Percentiles rank a stretch among this genome's conserved stretches.
phyloP scores from a whole-genome alignment of 768 basidiomycete genomes.

The Rhizopogon vinicolor region DNA sequence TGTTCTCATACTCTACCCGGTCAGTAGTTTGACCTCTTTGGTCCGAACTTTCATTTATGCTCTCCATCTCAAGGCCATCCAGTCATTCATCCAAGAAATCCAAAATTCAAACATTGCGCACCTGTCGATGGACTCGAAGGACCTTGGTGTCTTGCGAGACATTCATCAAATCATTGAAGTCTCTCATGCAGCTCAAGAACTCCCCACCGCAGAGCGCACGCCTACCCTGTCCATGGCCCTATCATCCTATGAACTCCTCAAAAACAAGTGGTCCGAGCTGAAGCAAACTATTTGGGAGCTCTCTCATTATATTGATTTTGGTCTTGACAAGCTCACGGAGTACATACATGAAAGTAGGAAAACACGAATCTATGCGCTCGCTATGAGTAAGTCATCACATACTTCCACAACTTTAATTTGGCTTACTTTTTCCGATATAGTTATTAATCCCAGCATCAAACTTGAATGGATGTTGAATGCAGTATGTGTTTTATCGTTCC shows the following conservation, averaged over 20 bases:
- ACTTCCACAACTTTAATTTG: background rate
- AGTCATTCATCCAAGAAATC: slow-evolving; percentile 2
- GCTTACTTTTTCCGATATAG: background rate
- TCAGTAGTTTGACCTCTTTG: slow-evolving; percentile 11
- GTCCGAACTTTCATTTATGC: background rate
- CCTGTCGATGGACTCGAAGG: background rate
- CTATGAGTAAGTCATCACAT: slow-evolving; percentile 2
- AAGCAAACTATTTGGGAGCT: slow-evolving; percentile 17
- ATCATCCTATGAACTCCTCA: slow-evolving; percentile 28
- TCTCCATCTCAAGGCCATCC: slow-evolving; percentile 8
- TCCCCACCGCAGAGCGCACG: slow-evolving; percentile 28
- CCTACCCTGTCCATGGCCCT: slow-evolving; percentile 29
- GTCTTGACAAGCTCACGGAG: slow-evolving; percentile 27
- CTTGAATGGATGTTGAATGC: too few species aligned
- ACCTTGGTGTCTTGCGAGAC: slow-evolving; percentile 17
- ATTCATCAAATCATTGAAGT: slow-evolving; percentile 23
- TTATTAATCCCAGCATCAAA: slow-evolving; percentile 15
- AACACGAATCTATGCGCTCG: slow-evolving; percentile 10
- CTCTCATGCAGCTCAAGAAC: slow-evolving; percentile 27
- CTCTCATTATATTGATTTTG: slow-evolving; percentile 19
- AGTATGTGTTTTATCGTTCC: too few species aligned
- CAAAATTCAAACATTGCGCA: background rate
- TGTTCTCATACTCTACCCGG: slow-evolving; percentile 27
- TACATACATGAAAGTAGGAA: slow-evolving; percentile 16
- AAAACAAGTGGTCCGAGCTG: slow-evolving; percentile 8